These are phyloP conservation scores for Pseudocercospora vitis DNA, from an alignment of 2,329 filamentous ascomycete genomes.

Conservation along the genomic window DNA sequence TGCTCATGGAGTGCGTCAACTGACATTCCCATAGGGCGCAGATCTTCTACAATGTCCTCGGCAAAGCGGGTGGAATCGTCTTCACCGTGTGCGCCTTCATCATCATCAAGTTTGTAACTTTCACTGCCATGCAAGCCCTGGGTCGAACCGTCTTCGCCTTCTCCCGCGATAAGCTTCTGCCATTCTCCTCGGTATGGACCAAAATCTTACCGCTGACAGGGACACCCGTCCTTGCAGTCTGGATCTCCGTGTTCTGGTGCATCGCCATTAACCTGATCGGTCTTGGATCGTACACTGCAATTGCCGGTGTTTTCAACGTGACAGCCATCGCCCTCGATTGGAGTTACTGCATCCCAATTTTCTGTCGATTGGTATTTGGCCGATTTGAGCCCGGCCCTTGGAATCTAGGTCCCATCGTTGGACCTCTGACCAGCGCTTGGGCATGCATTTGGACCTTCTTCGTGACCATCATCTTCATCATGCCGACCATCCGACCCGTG, in stretches of 20 bases:
- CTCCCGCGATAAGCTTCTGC: constrained; percentile 54
- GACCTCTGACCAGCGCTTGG: constrained; percentile 44
- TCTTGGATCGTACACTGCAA: constrained; percentile 56
- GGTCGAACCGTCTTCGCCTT: constrained; percentile 58
- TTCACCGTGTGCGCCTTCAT: constrained; percentile 59
- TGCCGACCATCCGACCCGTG: constrained; percentile 52
- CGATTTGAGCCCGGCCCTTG: constrained; percentile 55
- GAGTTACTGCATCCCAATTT: constrained; percentile 58
- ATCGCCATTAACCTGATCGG: constrained; percentile 61
- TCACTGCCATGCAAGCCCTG: constrained; percentile 57
- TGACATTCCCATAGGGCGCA: constrained; percentile 40
- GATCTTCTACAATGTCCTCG: constrained; percentile 60
- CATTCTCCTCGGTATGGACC: constrained; percentile 51
- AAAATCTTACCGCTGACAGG: constrained; percentile 51
- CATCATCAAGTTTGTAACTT: constrained; percentile 60
- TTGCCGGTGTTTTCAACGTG: constrained; percentile 56
- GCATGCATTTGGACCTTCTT: constrained; percentile 56
- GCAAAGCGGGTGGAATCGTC: constrained; percentile 54
- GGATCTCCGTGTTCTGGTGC: constrained; percentile 57
- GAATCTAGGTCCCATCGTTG: constrained; percentile 49
- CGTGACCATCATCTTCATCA: constrained; percentile 55
- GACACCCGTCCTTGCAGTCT: constrained; percentile 56
- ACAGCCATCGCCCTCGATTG: constrained; percentile 57
- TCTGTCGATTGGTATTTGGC: constrained; percentile 52
- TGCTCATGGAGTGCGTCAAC: background rate